These are phyloP conservation scores for Komagataella ulmi DNA, from an alignment of 805 yeast species.

Conservation along the genomic window DNA sequence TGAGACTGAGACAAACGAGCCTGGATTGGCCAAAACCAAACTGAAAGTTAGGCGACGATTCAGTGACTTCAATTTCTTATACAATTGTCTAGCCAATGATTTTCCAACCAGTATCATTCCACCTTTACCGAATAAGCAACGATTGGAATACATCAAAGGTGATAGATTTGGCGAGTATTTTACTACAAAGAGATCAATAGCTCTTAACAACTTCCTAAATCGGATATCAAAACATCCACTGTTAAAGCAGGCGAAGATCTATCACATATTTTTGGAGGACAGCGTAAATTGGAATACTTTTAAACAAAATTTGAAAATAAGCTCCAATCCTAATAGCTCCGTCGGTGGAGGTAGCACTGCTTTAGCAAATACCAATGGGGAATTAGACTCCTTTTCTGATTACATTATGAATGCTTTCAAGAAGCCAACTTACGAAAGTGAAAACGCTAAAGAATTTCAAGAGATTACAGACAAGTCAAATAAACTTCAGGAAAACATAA, in stretches of 20 bases:
- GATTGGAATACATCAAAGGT: conserved; percentile 86
- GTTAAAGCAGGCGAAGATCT: conserved; percentile 54
- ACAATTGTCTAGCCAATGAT: conserved; percentile 62
- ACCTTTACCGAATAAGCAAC: conserved; percentile 86
- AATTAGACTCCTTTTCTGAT: conserved; percentile 74
- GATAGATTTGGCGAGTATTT: conserved; percentile 68
- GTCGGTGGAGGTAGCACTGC: conserved; percentile 9
- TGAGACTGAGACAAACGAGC: conserved; percentile 49
- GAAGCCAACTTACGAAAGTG: conserved; percentile 42
- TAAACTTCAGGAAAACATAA: conserved; percentile 72
- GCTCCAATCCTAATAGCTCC: conserved; percentile 10
- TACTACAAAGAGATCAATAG: conserved; percentile 69
- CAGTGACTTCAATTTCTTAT: conserved; percentile 73
- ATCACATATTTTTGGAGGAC: conserved; percentile 60
- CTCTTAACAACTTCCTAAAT: conserved; percentile 62
- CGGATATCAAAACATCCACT: conserved; percentile 66
- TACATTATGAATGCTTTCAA: conserved; percentile 90
- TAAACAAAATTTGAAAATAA: conserved; percentile 36
- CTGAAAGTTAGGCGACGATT: conserved; percentile 63
- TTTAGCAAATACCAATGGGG: conserved; percentile 8
- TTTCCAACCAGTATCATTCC: conserved; percentile 82
- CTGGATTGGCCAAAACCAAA: conserved; percentile 31
- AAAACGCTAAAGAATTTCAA: conserved; percentile 57
- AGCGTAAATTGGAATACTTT: conserved; percentile 58
- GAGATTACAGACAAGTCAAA: conserved; percentile 75